Percentiles rank a stretch among this genome's conserved stretches.
phyloP scores from a whole-genome alignment of 2,329 filamentous ascomycete species.

The Chaetomium sp. region DNA sequence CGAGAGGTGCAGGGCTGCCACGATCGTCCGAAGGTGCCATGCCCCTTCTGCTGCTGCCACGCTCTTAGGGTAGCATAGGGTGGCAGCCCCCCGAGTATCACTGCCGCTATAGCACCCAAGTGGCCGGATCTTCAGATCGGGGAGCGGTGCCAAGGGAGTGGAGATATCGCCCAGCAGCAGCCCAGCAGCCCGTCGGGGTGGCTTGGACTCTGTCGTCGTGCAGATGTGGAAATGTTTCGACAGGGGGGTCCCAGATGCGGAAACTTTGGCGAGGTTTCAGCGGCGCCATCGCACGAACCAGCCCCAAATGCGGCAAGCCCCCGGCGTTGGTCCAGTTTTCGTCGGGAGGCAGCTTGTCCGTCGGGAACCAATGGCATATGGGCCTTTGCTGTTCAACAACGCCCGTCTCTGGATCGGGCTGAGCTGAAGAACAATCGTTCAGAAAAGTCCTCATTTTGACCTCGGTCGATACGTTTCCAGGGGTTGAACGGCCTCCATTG shows the following conservation, averaged over 20 bases:
- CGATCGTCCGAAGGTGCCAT: conserved; percentile 7
- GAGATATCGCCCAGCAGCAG: neutral
- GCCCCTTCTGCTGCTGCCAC: neutral
- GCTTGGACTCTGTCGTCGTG: conserved; percentile 13
- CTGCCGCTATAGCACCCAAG: conserved; percentile 10
- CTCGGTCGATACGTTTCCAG: conserved; percentile 9
- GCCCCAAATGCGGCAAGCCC: conserved; percentile 28
- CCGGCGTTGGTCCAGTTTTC: conserved; percentile 20
- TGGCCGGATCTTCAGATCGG: conserved; percentile 11
- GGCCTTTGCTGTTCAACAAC: conserved; percentile 21
- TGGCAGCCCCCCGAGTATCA: conserved; percentile 11
- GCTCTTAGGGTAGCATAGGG: neutral
- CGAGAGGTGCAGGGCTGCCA: conserved; percentile 16
- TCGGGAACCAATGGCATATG: conserved; percentile 24
- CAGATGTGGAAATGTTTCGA: conserved; percentile 20
- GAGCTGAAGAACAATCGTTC: conserved; percentile 29
- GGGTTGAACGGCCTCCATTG: conserved; percentile 18
- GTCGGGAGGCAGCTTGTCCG: conserved; percentile 32
- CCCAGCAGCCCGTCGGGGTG: conserved; percentile 17
- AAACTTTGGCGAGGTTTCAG: conserved; percentile 37
- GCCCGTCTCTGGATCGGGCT: conserved; percentile 13
- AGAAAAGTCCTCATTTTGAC: conserved; percentile 2
- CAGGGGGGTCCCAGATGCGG: conserved; percentile 28
- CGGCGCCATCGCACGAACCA: conserved; percentile 30
- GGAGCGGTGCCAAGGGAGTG: neutral